phyloP scores from a whole-genome alignment of 768 basidiomycete species.

The Tulasnella calospora region DNA sequence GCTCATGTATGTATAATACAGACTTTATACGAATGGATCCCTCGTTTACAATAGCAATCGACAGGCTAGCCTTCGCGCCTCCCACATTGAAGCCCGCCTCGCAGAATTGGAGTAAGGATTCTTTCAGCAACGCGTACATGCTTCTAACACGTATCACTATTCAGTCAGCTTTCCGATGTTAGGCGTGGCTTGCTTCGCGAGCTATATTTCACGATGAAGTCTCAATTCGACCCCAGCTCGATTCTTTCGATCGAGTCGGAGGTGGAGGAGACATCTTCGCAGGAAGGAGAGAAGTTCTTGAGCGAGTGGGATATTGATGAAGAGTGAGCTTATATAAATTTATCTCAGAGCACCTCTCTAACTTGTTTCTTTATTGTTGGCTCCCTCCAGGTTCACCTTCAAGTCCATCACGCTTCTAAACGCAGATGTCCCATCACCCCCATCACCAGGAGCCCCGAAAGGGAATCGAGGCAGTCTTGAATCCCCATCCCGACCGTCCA shows the following conservation, averaged over 20 bases:
- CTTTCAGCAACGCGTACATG: not conserved
- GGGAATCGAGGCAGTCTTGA: not conserved
- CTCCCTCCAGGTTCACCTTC: not conserved
- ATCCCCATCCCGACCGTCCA: not conserved
- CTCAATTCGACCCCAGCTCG: constrained; percentile 4
- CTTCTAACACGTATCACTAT: not conserved
- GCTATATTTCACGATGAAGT: constrained; percentile 22
- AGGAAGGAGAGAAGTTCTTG: not conserved
- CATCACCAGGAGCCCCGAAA: not conserved
- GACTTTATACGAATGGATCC: not conserved
- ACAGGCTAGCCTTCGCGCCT: not conserved
- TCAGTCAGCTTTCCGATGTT: constrained; percentile 3
- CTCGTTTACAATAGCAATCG: not conserved
- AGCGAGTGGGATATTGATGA: constrained; percentile 6
- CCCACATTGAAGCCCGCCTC: not conserved
- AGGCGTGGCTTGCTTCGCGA: constrained; percentile 21
- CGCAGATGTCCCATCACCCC: not conserved
- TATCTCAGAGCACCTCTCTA: not conserved
- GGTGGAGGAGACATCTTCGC: not conserved
- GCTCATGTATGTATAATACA: not conserved
- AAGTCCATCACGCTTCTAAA: constrained; percentile 12
- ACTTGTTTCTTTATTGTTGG: not conserved
- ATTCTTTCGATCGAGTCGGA: not conserved
- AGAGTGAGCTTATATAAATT: not conserved
- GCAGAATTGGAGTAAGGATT: constrained; percentile 15